Conservation (phyloP, 1,139 yeast species). For the Suhomyces chickasaworum region DNA sequence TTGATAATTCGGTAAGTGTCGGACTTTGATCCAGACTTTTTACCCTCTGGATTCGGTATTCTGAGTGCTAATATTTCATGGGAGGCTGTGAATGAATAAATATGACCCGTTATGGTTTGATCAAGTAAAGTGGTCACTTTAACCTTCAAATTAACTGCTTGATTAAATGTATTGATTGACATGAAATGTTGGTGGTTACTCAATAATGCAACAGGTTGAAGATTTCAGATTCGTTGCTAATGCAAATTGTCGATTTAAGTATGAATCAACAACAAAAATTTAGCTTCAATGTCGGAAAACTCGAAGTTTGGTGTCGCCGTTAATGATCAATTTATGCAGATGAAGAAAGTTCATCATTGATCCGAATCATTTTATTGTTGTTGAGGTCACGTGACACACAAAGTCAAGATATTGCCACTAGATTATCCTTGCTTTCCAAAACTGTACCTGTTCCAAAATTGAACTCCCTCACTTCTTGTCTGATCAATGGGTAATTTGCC, state of each 20-base stretch:
- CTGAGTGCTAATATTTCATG: conserved; percentile 28
- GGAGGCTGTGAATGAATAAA: conserved; percentile 55
- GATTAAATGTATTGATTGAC: conserved; percentile 37
- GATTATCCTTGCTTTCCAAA: too few relatives aligned
- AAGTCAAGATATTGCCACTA: too few relatives aligned
- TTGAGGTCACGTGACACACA: neutral
- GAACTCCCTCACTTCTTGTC: too few relatives aligned
- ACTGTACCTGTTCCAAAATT: too few relatives aligned
- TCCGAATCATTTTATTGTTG: neutral
- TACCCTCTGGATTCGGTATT: conserved; percentile 24
- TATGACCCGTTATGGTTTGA: conserved; percentile 56
- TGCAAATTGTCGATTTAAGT: neutral
- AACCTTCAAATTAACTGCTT: conserved; percentile 49
- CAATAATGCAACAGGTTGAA: neutral
- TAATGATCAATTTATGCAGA: neutral
- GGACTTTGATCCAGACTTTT: conserved; percentile 17
- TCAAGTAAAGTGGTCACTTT: conserved; percentile 62
- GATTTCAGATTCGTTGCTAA: neutral
- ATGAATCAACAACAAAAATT: neutral
- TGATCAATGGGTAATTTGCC: too few relatives aligned
- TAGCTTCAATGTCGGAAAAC: neutral
- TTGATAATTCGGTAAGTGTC: conserved; percentile 56
- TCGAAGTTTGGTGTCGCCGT: neutral
- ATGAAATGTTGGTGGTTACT: neutral
- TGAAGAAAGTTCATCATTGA: neutral